These are phyloP conservation scores for Debaryomyces maramus DNA, from an alignment of 805 yeast genomes.

Conservation along the genomic window DNA sequence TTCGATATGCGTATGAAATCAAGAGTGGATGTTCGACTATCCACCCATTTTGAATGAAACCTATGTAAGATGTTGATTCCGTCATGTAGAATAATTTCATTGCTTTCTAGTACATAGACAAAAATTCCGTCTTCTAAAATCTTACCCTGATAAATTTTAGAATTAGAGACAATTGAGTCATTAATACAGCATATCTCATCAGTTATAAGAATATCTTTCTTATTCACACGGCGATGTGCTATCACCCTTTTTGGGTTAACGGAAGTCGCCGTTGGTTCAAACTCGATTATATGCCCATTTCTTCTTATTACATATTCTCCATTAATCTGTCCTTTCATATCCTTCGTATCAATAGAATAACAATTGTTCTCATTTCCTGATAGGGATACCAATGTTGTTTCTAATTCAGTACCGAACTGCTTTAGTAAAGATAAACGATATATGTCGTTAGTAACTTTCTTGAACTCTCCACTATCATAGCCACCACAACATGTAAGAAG, in stretches of 20 bases:
- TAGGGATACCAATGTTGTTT: background rate
- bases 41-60: slow-evolving; percentile 3
- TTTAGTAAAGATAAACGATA: background rate
- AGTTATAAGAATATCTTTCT: background rate
- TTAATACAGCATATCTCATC: background rate
- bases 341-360: background rate
- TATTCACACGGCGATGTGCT: background rate
- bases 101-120: background rate
- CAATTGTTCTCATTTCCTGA: background rate
- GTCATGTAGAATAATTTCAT: background rate
- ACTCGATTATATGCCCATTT: background rate
- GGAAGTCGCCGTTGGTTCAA: background rate
- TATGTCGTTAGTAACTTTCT: slow-evolving; percentile 6
- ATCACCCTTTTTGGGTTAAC: background rate
- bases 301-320: background rate
- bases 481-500: slow-evolving; percentile 35
- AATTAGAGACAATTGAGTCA: background rate
- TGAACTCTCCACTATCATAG: slow-evolving; percentile 32
- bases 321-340: slow-evolving; percentile 1
- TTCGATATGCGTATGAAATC: slow-evolving; percentile 9
- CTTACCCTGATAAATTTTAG: background rate
- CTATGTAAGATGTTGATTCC: background rate
- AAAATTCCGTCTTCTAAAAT: background rate
- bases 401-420: background rate
- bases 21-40: slow-evolving; percentile 8